phyloP scores from a whole-genome alignment of 139 green algal species.

The Picochlorum sp. region DNA sequence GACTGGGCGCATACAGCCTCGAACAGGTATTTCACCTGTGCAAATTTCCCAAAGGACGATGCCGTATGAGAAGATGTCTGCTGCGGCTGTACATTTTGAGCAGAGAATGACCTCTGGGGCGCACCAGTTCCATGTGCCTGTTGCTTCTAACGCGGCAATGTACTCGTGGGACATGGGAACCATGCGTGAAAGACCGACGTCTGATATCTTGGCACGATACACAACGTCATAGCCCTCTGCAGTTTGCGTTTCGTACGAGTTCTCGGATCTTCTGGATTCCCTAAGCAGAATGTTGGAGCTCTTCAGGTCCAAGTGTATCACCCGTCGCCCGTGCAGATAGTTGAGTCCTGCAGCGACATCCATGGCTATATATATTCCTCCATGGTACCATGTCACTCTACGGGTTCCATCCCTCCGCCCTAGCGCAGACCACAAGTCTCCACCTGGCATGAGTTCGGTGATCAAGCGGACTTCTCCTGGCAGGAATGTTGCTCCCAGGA shows the following conservation, averaged over 20 bases:
- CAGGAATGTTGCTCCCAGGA: conserved; percentile 19
- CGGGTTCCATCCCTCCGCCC: too few relatives aligned
- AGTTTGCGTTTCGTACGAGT: not conserved
- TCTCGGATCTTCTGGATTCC: not conserved
- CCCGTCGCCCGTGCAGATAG: conserved; percentile 30
- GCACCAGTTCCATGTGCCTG: conserved; percentile 5
- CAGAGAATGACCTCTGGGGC: conserved; percentile 38
- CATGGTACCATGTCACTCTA: conserved; percentile 13
- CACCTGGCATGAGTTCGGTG: conserved; percentile 19
- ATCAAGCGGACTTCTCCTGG: conserved; percentile 3
- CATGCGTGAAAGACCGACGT: conserved; percentile 27
- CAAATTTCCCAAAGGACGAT: conserved; percentile 34
- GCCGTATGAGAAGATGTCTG: conserved; percentile 33
- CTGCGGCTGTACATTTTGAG: conserved; percentile 23
- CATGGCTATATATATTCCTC: conserved; percentile 22
- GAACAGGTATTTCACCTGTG: conserved; percentile 16
- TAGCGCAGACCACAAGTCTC: conserved; percentile 3
- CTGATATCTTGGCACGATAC: conserved; percentile 22
- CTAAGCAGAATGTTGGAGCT: conserved; percentile 25
- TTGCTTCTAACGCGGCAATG: not conserved
- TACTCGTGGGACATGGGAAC: conserved; percentile 8
- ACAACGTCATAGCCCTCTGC: not conserved
- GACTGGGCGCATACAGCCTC: conserved; percentile 13
- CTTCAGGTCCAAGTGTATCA: conserved; percentile 28
- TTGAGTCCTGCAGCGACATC: conserved; percentile 31